These are phyloP conservation scores for Gossypium anomalum DNA, from an alignment of 345 rosid genomes.

Conservation along the genomic window DNA sequence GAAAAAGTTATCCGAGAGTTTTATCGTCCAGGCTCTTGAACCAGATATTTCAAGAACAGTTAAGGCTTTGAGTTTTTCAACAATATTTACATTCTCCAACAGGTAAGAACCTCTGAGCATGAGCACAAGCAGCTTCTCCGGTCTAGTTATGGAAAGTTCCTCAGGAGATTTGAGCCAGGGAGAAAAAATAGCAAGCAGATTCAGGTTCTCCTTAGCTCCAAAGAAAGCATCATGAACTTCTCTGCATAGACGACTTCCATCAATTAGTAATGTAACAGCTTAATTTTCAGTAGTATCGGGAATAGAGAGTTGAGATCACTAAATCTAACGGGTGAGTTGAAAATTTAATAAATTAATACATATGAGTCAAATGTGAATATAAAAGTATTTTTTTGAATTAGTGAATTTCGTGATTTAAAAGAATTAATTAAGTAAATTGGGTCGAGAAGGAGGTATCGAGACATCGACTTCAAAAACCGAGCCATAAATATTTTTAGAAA, in stretches of 20 bases:
- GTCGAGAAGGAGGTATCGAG: too few species aligned
- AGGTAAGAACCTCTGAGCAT: conserved; percentile 41
- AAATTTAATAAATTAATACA: too few species aligned
- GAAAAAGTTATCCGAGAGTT: not conserved
- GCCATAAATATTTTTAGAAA: too few species aligned
- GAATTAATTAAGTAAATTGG: too few species aligned
- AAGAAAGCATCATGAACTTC: conserved; percentile 6
- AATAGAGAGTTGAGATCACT: too few species aligned
- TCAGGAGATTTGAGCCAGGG: conserved; percentile 23
- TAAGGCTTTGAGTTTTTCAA: not conserved
- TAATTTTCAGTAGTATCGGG: too few species aligned
- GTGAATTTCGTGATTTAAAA: too few species aligned
- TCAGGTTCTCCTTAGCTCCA: conserved; percentile 16
- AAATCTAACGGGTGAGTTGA: too few species aligned
- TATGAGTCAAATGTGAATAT: too few species aligned
- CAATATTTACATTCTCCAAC: not conserved
- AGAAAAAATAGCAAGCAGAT: conserved; percentile 41
- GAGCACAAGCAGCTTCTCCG: conserved; percentile 37
- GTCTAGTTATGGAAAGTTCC: conserved; percentile 9
- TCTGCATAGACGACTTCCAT: conserved; percentile 8
- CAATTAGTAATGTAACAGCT: conserved; percentile 12
- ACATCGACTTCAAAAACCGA: too few species aligned
- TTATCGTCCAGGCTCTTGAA: not conserved
- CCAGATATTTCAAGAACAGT: conserved; percentile 9
- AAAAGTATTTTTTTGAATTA: too few species aligned